Conservation (phyloP, 352 stramenopile genomes). For the Thalassiosira oceanica region DNA sequence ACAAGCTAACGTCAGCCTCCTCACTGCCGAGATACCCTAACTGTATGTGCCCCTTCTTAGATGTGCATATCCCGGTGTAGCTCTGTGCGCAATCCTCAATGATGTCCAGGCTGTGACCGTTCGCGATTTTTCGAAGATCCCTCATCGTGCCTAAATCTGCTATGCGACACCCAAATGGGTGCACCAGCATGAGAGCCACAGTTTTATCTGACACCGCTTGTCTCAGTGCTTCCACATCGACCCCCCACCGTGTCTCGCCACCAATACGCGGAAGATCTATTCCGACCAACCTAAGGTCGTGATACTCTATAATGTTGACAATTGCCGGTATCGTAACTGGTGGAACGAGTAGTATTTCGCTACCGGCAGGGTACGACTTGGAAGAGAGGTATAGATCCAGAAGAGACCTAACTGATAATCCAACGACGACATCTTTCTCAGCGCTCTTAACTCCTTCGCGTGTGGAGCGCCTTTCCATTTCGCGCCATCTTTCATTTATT, state of each 20-base stretch:
- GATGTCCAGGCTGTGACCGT: constrained; percentile 55
- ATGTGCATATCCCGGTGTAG: constrained; percentile 53
- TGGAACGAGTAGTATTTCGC: constrained; percentile 71
- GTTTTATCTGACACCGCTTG: constrained; percentile 54
- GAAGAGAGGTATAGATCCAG: constrained; percentile 42
- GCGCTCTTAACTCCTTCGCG: neutral
- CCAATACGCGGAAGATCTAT: constrained; percentile 53
- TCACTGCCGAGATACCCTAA: constrained; percentile 44
- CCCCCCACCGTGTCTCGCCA: constrained; percentile 15
- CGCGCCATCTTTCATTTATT: constrained; percentile 31
- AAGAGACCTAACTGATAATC: constrained; percentile 63
- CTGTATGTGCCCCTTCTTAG: neutral
- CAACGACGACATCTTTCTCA: constrained; percentile 47
- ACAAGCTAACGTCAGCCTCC: constrained; percentile 60
- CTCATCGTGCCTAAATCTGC: constrained; percentile 22
- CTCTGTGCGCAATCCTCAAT: constrained; percentile 79
- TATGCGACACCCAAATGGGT: constrained; percentile 70
- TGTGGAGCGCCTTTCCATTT: constrained; percentile 1
- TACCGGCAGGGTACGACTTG: constrained; percentile 42
- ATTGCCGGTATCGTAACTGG: constrained; percentile 74
- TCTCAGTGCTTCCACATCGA: constrained; percentile 47
- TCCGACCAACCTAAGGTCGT: constrained; percentile 60
- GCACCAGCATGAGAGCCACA: constrained; percentile 76
- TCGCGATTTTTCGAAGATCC: constrained; percentile 46
- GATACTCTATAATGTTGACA: constrained; percentile 61